Conservation (phyloP, 2,329 filamentous ascomycete genomes). For the Penicillium sp. region DNA sequence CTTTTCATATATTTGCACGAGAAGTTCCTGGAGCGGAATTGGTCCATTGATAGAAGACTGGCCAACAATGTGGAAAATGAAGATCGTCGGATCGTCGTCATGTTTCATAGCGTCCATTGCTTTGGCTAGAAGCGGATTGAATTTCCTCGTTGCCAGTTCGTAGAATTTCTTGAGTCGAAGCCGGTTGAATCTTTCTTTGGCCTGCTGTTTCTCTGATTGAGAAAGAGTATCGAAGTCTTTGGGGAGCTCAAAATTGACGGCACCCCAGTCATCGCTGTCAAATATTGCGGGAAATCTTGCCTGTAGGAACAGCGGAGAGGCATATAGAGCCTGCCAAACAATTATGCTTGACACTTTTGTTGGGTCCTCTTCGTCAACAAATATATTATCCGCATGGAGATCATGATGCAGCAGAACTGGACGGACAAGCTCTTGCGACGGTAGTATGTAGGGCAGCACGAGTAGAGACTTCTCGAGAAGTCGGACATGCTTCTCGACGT, state of each 20-base stretch:
- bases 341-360: background rate
- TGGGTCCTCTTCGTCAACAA: constrained; percentile 1
- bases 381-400: constrained; percentile 3
- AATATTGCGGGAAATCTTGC: constrained; percentile 1
- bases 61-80: background rate
- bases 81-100: background rate
- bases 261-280: constrained; percentile 4
- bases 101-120: background rate
- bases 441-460: constrained; percentile 1
- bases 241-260: background rate
- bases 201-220: background rate
- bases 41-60: constrained; percentile 2
- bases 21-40: constrained; percentile 16
- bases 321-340: background rate
- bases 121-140: background rate
- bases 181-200: background rate
- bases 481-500: background rate
- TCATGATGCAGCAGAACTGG: constrained; percentile 1
- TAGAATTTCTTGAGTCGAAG: constrained; percentile 2
- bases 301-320: background rate
- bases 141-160: constrained; percentile 3
- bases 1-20: constrained; percentile 28
- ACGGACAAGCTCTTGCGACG: background rate
- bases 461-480: background rate
- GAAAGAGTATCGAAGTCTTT: background rate